These are phyloP conservation scores for Trichoderma aggressivum DNA, from an alignment of 2,329 filamentous ascomycete species.

Conservation along the genomic window DNA sequence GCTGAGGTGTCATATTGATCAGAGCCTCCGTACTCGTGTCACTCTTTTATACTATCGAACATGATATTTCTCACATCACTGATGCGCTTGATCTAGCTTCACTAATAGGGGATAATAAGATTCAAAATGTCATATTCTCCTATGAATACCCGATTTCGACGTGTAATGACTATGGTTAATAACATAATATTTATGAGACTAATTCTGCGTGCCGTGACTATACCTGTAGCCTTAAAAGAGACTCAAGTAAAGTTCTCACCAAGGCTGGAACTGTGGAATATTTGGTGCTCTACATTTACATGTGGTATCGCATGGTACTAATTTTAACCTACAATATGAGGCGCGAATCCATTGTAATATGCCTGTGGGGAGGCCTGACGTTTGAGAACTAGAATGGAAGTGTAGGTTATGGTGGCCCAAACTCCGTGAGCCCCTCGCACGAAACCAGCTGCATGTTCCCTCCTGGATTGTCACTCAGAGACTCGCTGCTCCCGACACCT, in stretches of 20 bases:
- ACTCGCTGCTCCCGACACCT: background rate
- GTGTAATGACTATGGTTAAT: background rate
- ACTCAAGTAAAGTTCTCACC: too few relatives aligned
- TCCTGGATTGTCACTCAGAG: background rate
- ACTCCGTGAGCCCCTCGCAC: background rate
- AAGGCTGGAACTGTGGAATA: too few relatives aligned
- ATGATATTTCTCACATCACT: rapidly evolving
- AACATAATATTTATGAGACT: background rate
- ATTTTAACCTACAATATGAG: background rate
- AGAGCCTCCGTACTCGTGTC: background rate
- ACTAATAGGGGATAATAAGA: background rate
- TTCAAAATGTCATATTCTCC: background rate
- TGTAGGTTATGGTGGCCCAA: background rate
- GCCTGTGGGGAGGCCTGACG: background rate
- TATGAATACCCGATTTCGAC: background rate
- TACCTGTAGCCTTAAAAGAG: too few relatives aligned
- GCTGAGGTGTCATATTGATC: background rate
- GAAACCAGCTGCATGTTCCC: background rate
- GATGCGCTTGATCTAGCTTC: rapidly evolving
- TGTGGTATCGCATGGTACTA: too few relatives aligned
- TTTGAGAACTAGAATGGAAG: background rate
- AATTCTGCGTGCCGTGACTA: too few relatives aligned
- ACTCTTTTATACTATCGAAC: background rate
- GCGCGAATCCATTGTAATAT: background rate
- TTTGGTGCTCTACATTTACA: too few relatives aligned